phyloP scores from a whole-genome alignment of 495 filamentous ascomycete species.

The Tuber borchii region DNA sequence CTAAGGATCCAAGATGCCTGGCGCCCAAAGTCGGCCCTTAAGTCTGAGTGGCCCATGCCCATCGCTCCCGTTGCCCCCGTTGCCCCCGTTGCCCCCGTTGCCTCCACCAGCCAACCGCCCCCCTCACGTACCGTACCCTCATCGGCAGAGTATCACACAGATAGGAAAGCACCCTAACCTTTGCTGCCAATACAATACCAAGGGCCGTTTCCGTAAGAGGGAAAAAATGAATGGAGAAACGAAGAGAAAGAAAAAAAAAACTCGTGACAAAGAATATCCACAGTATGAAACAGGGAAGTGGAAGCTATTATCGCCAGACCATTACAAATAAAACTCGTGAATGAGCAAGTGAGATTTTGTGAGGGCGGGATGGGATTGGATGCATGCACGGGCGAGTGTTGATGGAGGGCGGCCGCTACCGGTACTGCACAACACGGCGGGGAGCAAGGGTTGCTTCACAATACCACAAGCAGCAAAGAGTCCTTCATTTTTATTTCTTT shows the following conservation, averaged over 20 bases:
- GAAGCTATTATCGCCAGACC: conserved; percentile 6
- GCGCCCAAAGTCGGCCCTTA: conserved; percentile 19
- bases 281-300: background rate
- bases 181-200: background rate
- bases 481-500: background rate
- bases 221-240: background rate
- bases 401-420: conserved; percentile 26
- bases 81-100: conserved; percentile 8
- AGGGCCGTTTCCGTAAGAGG: background rate
- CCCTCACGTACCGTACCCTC: background rate
- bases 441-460: conserved; percentile 32
- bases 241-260: background rate
- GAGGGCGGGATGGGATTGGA: conserved; percentile 33
- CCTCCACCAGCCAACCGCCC: background rate
- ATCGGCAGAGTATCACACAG: background rate
- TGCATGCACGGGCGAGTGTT: conserved; percentile 23
- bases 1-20: conserved; percentile 15
- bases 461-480: conserved; percentile 29
- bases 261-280: background rate
- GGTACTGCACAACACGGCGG: conserved; percentile 25
- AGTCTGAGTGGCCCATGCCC: conserved; percentile 13
- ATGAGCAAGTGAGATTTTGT: conserved; percentile 24
- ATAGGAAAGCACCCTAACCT: background rate
- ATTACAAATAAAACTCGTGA: conserved; percentile 26
- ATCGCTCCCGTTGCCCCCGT: conserved; percentile 13